These are phyloP conservation scores for Aspergillus spinulosporus DNA, from an alignment of 2,329 filamentous ascomycete species.

Conservation along the genomic window DNA sequence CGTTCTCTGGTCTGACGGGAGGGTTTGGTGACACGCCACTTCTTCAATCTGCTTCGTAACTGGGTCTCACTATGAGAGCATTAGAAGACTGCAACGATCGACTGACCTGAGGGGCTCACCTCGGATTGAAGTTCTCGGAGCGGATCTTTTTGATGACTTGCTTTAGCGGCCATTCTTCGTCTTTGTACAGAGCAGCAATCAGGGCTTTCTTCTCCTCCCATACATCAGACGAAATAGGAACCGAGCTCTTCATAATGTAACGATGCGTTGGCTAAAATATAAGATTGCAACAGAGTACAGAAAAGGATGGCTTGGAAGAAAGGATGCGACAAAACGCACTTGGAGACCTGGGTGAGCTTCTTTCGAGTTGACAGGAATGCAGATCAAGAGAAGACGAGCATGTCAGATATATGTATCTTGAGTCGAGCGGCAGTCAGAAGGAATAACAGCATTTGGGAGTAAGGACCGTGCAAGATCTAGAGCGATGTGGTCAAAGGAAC, in stretches of 20 bases:
- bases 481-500: conserved; percentile 10
- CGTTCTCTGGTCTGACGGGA: conserved; percentile 41
- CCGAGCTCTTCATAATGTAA: conserved; percentile 43
- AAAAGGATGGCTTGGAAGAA: not conserved
- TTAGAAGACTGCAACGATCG: conserved; percentile 3
- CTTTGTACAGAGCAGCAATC: conserved; percentile 45
- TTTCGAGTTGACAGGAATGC: conserved; percentile 8
- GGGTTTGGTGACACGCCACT: conserved; percentile 48
- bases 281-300: not conserved
- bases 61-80: conserved; percentile 42
- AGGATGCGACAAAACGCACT: not conserved
- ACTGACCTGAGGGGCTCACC: conserved; percentile 26
- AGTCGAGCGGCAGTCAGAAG: not conserved
- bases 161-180: conserved; percentile 48
- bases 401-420: conserved; percentile 3
- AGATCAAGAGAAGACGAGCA: conserved; percentile 14
- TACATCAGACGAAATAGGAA: conserved; percentile 45
- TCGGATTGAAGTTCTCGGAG: conserved; percentile 45
- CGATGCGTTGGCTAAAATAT: not conserved
- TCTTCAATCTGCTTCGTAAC: conserved; percentile 46
- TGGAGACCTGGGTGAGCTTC: not conserved
- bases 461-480: conserved; percentile 17
- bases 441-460: conserved; percentile 8
- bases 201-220: conserved; percentile 47
- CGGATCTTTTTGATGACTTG: conserved; percentile 49